Percentiles rank a stretch among this genome's conserved stretches.
These are phyloP conservation scores for Dactylonectria estremocensis DNA, from an alignment of 2,329 filamentous ascomycete species.

Conservation along the genomic window DNA sequence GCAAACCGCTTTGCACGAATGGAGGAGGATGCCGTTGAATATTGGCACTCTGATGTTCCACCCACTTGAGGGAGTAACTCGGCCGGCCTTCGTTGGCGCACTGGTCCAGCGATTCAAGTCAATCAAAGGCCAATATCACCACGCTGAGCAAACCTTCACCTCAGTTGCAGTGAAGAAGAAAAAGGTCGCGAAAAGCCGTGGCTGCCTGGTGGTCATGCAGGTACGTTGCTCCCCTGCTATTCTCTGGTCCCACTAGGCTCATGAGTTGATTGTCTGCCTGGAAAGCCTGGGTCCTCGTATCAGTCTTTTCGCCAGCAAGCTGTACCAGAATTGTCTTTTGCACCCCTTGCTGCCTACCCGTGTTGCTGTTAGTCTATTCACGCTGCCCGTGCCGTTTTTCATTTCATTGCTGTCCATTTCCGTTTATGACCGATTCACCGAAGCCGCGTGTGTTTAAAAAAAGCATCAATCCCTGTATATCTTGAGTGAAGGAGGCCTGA, in stretches of 20 bases:
- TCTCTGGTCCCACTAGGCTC: neutral
- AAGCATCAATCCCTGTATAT: slow-evolving; percentile 26
- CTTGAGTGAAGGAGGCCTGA: slow-evolving; percentile 18
- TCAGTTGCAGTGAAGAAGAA: neutral
- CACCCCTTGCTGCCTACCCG: slow-evolving; percentile 5
- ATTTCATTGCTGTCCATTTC: neutral
- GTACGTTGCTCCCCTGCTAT: slow-evolving; percentile 6
- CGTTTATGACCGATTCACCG: neutral
- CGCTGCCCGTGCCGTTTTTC: neutral
- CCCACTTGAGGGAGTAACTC: neutral
- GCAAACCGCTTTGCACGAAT: neutral
- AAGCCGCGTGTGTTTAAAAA: neutral
- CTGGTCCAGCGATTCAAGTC: neutral
- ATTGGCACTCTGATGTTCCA: neutral
- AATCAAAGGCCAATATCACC: neutral
- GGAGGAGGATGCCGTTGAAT: neutral
- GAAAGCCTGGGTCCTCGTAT: neutral
- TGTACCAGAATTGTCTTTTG: neutral
- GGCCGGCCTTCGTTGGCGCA: neutral
- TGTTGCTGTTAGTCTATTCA: neutral
- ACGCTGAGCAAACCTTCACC: neutral
- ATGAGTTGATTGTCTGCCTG: slow-evolving; percentile 13
- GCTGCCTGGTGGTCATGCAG: slow-evolving; percentile 20
- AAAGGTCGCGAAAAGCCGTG: neutral
- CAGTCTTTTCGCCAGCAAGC: slow-evolving; percentile 3